Percentiles rank a stretch among this genome's conserved stretches.
Conservation (phyloP, 2,329 filamentous ascomycete genomes). For the Ophiostoma sp. region DNA sequence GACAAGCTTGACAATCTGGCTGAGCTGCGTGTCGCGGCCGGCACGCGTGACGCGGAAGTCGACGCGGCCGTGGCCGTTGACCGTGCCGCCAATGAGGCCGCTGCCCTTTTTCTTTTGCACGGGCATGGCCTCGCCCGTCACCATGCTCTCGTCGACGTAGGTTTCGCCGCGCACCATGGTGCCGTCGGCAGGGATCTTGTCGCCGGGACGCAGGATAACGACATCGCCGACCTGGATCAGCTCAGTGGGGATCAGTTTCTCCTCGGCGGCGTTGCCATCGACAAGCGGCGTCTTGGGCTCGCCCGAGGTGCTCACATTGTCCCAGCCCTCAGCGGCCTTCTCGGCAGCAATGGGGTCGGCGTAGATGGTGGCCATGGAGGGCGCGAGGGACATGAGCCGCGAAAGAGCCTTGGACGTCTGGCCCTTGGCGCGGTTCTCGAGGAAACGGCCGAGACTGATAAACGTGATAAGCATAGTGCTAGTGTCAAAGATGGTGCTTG, state of each 20-base stretch:
- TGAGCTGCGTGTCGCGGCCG: slow-evolving; percentile 91
- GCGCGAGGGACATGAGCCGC: slow-evolving; percentile 88
- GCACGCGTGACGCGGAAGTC: slow-evolving; percentile 91
- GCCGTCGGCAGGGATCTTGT: slow-evolving; percentile 95
- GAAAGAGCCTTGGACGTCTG: slow-evolving; percentile 94
- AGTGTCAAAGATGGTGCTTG: slow-evolving; percentile 90
- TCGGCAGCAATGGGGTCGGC: slow-evolving; percentile 88
- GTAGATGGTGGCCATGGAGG: slow-evolving; percentile 96
- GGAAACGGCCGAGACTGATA: slow-evolving; percentile 80
- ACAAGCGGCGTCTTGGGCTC: slow-evolving; percentile 43
- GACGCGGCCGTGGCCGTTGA: slow-evolving; percentile 86
- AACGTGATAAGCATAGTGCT: slow-evolving; percentile 98
- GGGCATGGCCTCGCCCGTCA: slow-evolving; percentile 94
- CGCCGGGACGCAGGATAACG: slow-evolving; percentile 85
- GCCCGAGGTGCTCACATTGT: slow-evolving; percentile 36
- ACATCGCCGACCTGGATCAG: slow-evolving; percentile 91
- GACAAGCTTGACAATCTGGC: slow-evolving; percentile 96
- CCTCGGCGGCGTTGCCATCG: slow-evolving; percentile 64
- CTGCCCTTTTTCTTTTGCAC: slow-evolving; percentile 81
- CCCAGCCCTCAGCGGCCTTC: slow-evolving; percentile 80
- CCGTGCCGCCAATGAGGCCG: slow-evolving; percentile 82
- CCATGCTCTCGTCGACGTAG: slow-evolving; percentile 96
- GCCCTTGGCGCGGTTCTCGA: slow-evolving; percentile 93
- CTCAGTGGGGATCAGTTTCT: slow-evolving; percentile 85
- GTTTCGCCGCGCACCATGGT: slow-evolving; percentile 82